Percentiles rank a stretch among this genome's conserved stretches.
phyloP scores from a whole-genome alignment of 1,139 yeast genomes.

The Pichia sp. region DNA sequence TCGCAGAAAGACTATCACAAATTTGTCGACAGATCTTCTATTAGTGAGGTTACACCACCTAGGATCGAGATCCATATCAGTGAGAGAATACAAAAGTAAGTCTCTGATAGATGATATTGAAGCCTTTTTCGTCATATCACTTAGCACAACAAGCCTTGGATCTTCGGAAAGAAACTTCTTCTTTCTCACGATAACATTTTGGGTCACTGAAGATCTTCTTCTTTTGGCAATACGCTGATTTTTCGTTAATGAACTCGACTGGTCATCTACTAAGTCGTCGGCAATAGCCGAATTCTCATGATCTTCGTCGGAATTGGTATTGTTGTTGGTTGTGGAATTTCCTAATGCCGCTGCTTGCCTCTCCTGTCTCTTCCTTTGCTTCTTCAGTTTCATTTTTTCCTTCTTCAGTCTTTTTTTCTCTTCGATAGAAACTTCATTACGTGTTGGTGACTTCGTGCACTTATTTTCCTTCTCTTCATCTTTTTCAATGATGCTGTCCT shows the following conservation, averaged over 20 bases:
- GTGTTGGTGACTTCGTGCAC: too few species aligned
- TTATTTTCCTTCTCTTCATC: too few species aligned
- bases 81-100: constrained; percentile 40
- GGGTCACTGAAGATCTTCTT: constrained; percentile 42
- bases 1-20: constrained; percentile 59
- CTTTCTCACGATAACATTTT: constrained; percentile 24
- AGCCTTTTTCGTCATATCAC: constrained; percentile 25
- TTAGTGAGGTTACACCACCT: constrained; percentile 39
- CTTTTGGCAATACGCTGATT: too few species aligned
- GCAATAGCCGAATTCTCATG: constrained; percentile 6
- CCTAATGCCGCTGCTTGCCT: neutral
- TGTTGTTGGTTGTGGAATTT: neutral
- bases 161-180: constrained; percentile 30
- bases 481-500: too few species aligned
- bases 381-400: constrained; percentile 5
- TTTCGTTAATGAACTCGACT: too few species aligned
- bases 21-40: constrained; percentile 37
- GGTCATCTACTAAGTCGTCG: too few species aligned
- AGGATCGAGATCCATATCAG: constrained; percentile 35
- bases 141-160: constrained; percentile 14
- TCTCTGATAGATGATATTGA: constrained; percentile 44
- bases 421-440: too few species aligned
- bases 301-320: neutral
- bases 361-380: constrained; percentile 1
- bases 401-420: constrained; percentile 2